Evolutionary conservation across 73 alveolate species (phyloP).

Genomic region (Stentor coeruleus): DNA sequence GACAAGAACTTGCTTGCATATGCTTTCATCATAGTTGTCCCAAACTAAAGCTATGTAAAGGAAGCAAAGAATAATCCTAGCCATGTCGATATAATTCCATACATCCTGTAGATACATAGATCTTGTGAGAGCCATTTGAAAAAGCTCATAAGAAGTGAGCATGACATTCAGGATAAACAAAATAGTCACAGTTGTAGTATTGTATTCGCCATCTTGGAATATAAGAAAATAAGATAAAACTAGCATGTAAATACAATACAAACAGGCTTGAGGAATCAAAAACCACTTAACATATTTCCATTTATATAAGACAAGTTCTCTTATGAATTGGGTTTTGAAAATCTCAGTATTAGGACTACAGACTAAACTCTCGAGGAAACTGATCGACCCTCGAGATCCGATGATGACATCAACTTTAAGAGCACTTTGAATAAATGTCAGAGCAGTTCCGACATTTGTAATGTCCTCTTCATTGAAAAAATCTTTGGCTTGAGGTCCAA

Average conservation of each 20-base stretch:
- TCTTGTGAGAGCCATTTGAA: neutral
- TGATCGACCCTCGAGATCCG: neutral
- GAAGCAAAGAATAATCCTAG: neutral
- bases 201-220: neutral
- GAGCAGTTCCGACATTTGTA: neutral
- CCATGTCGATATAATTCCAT: slow-evolving; percentile 3
- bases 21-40: too few species aligned
- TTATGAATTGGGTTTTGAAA: neutral
- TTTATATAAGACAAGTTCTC: neutral
- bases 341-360: neutral
- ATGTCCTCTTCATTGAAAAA: neutral
- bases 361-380: slow-evolving; percentile 9
- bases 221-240: neutral
- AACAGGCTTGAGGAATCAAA: neutral
- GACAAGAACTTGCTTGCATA: neutral
- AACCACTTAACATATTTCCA: slow-evolving; percentile 5
- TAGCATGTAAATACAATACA: neutral
- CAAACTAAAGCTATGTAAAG: neutral
- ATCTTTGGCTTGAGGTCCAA: neutral
- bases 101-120: neutral
- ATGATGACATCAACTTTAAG: neutral
- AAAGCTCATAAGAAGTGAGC: neutral
- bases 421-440: neutral
- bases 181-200: neutral
- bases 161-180: neutral